Conservation (phyloP, 2,329 filamentous ascomycete species). For the Trichoderma asperellum region DNA sequence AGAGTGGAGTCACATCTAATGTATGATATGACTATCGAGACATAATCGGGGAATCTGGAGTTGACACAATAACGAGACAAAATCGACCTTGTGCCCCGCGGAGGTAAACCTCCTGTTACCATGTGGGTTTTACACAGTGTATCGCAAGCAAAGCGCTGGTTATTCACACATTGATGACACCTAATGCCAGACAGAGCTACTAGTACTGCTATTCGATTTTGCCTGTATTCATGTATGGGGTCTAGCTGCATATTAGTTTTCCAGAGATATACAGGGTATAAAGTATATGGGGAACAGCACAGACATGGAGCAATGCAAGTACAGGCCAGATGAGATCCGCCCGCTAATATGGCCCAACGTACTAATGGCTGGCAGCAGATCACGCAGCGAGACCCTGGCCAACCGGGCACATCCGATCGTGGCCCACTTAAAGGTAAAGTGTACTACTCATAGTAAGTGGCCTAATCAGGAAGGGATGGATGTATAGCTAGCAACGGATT, state of each 20-base stretch:
- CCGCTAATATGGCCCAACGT: slow-evolving; percentile 2
- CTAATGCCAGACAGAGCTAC: background rate
- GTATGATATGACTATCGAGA: background rate
- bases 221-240: background rate
- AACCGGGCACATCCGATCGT: slow-evolving; percentile 24
- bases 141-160: background rate
- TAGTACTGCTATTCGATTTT: background rate
- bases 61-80: slow-evolving; percentile 3
- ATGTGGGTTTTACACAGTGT: slow-evolving; percentile 1
- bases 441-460: background rate
- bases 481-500: background rate
- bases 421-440: background rate
- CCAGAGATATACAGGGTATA: background rate
- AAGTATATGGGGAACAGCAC: background rate
- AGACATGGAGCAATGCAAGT: background rate
- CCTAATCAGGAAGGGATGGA: background rate
- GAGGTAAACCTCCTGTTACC: background rate
- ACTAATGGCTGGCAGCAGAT: slow-evolving; percentile 13
- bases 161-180: background rate
- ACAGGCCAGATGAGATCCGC: slow-evolving; percentile 3
- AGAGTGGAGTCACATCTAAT: background rate
- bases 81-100: background rate
- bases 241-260: background rate
- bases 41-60: background rate
- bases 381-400: slow-evolving; percentile 22